A percentile compares a stretch with the other conserved stretches of the same genome.
These are phyloP conservation scores for Wallacemonas sp. DNA, from an alignment of 208 protist species.

Conservation along the genomic window DNA sequence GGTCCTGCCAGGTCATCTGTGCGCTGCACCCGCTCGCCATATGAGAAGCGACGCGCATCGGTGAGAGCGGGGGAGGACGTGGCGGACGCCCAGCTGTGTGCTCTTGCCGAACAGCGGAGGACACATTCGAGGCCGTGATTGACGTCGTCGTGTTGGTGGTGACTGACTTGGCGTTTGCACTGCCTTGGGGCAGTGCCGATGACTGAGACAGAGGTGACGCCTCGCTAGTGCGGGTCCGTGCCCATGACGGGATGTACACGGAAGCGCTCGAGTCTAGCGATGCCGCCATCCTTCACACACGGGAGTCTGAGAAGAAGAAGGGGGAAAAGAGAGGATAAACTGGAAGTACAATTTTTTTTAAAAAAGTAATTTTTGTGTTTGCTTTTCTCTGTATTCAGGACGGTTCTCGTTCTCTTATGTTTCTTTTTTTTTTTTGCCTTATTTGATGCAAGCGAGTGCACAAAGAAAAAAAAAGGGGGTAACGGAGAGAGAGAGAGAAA, in stretches of 20 bases:
- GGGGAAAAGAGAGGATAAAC: background rate
- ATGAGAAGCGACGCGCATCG: too few relatives aligned
- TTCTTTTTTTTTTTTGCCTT: background rate
- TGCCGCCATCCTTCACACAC: background rate
- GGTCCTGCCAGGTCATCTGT: too few relatives aligned
- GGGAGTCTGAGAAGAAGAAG: background rate
- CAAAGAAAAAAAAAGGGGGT: constrained; percentile 1
- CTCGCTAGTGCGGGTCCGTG: background rate
- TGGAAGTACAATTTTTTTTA: background rate
- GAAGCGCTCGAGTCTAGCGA: background rate
- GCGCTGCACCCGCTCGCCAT: too few relatives aligned
- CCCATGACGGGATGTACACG: constrained; percentile 6
- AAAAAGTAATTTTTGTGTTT: background rate
- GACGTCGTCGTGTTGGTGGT: too few relatives aligned
- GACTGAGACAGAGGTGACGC: background rate
- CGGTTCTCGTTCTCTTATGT: background rate
- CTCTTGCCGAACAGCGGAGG: too few relatives aligned
- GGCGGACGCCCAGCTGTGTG: too few relatives aligned
- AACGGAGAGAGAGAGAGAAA: constrained; percentile 6
- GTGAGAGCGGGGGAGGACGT: too few relatives aligned
- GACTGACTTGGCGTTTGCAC: too few relatives aligned
- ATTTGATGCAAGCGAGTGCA: background rate
- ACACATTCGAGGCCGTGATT: too few relatives aligned
- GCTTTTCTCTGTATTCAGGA: too few relatives aligned
- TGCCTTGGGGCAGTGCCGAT: background rate